A percentile compares a stretch with the other conserved stretches of the same genome.
phyloP scores from a whole-genome alignment of 352 stramenopile genomes.

The Thalassiosira sp. region DNA sequence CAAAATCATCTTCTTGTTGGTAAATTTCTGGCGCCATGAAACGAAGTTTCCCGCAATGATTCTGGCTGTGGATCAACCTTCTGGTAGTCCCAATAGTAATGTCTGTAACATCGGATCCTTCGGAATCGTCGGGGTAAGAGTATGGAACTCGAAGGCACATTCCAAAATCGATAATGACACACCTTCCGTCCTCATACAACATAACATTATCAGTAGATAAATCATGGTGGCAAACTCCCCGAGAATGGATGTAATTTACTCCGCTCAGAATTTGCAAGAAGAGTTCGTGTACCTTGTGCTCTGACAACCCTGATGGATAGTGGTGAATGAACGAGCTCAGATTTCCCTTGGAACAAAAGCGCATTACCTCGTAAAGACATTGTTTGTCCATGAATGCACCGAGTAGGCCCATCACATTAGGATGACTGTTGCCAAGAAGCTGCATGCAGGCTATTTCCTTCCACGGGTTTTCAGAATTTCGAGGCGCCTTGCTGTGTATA shows the following conservation, averaged over 20 bases:
- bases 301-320: conserved; percentile 25
- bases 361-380: conserved; percentile 68
- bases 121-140: conserved; percentile 41
- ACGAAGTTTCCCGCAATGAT: conserved; percentile 32
- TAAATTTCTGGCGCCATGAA: conserved; percentile 51
- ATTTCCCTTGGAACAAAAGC: conserved; percentile 55
- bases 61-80: conserved; percentile 34
- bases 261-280: conserved; percentile 28
- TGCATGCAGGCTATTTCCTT: conserved; percentile 58
- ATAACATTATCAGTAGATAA: conserved; percentile 34
- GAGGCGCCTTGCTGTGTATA: conserved; percentile 15
- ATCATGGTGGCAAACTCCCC: conserved; percentile 37
- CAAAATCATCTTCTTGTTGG: conserved; percentile 28
- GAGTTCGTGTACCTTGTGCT: conserved; percentile 7
- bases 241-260: conserved; percentile 26
- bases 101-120: conserved; percentile 55
- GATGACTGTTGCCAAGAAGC: conserved; percentile 26
- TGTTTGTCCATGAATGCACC: conserved; percentile 44
- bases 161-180: conserved; percentile 72
- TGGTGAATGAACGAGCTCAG: conserved; percentile 18
- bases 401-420: conserved; percentile 27
- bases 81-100: conserved; percentile 58
- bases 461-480: conserved; percentile 57
- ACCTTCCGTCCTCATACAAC: conserved; percentile 14
- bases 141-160: conserved; percentile 67